Evolutionary conservation across 305 asterid species (phyloP), one percentile per base, ranked within the genome.

Genomic region (Fraxinus greggii): DNA sequence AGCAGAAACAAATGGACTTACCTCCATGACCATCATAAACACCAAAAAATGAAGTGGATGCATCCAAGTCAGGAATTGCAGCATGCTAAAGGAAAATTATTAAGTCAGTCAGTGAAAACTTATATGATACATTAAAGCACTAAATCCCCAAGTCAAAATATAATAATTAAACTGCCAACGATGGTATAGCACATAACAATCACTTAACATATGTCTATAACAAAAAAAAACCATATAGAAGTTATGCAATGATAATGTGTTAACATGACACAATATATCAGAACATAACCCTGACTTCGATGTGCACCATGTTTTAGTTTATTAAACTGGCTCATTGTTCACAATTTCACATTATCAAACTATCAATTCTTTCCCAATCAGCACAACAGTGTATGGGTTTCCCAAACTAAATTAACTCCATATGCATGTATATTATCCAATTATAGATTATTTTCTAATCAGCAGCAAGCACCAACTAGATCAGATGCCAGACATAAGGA

Each of bases 21-120:
- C 98, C 98, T 88, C 98, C 98, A 84, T 95, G 98, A 79, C 98
- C 98, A 82, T 95, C 98, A 85, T 93, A 95, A 83, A 95, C 98
- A 81, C 98, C 98, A 87, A 95, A 95, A 91, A 90, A 95, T 35
- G 98, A 93, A 72, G 98, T 93, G 74, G 92, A 87, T 79, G 88
- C 75, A 80, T 95, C 98, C 90, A 95, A 85, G 85, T 92, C 92
- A 23, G 90, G 89, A 81, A 93, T 40, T 72, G 98, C 97, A 31
- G 98, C 95, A 87, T 95, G 98, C 98, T 95, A 85, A 38, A 86
- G 72, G 80, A 78, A 80, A 75, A 77, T 78, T 40, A 75, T 75
- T 21, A 40, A 80, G 79, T 75, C 79, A 82, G 61, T 19, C 26
- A 74, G 80, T 69, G 78, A 69, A 75, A 84, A 69, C 36, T 28